Evolutionary conservation across 139 green algal genomes (phyloP).

Genomic region (Micractinium conductrix): DNA sequence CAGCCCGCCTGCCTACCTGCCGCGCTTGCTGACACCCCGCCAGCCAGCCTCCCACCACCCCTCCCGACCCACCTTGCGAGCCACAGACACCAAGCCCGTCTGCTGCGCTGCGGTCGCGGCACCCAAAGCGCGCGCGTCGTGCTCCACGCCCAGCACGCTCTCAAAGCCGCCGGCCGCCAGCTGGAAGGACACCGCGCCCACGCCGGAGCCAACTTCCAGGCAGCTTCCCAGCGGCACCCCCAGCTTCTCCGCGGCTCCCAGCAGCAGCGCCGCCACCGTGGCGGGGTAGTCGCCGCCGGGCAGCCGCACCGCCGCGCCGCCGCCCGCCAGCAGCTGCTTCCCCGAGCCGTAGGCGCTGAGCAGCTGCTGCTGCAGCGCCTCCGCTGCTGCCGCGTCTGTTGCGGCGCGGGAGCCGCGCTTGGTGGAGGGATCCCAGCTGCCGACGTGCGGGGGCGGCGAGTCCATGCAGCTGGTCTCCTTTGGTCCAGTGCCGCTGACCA

Average conservation of each 20-base stretch:
- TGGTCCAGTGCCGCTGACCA: slow-evolving; percentile 54
- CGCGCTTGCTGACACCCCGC: neutral
- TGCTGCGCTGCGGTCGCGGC: slow-evolving; percentile 16
- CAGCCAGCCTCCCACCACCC: neutral
- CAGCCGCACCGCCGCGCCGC: slow-evolving; percentile 1
- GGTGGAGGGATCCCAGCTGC: slow-evolving; percentile 68
- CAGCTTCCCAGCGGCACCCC: slow-evolving; percentile 30
- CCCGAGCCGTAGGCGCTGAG: slow-evolving; percentile 45
- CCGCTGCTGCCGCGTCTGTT: slow-evolving; percentile 44
- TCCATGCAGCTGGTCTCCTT: slow-evolving; percentile 74
- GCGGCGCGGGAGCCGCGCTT: slow-evolving; percentile 40
- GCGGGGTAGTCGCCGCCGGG: neutral
- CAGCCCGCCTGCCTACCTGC: no score
- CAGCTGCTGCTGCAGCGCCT: slow-evolving; percentile 53
- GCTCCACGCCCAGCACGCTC: slow-evolving; percentile 72
- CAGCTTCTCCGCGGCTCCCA: neutral
- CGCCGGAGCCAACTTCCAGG: slow-evolving; percentile 76
- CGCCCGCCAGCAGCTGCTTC: slow-evolving; percentile 18
- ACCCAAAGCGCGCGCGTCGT: slow-evolving; percentile 28
- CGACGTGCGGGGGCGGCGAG: slow-evolving; percentile 62
- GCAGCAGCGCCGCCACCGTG: neutral
- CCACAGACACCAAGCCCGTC: neutral
- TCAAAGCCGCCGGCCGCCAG: slow-evolving; percentile 50
- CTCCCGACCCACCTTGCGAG: slow-evolving; percentile 18
- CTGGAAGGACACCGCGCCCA: slow-evolving; percentile 68